These are phyloP conservation scores for Neofusicoccum parvum DNA, from an alignment of 2,329 filamentous ascomycete species.

Conservation along the genomic window DNA sequence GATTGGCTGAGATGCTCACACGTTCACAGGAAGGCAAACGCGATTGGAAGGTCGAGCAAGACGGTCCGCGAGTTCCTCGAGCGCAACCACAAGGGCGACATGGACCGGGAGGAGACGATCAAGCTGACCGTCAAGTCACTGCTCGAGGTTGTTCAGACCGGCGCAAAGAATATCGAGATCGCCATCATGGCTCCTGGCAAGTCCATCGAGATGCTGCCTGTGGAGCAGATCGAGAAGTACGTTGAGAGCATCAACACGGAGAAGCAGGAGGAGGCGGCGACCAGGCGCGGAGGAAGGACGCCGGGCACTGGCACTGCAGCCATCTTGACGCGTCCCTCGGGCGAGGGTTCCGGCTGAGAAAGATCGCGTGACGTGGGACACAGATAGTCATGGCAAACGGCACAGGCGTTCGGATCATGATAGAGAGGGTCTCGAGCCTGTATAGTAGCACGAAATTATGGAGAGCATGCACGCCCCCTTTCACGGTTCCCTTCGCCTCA, in stretches of 20 bases:
- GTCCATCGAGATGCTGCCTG: constrained; percentile 86
- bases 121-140: constrained; percentile 97
- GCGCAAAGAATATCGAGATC: constrained; percentile 99
- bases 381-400: background rate
- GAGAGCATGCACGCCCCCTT: constrained; percentile 2
- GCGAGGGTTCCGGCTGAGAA: constrained; percentile 35
- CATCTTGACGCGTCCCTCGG: constrained; percentile 68
- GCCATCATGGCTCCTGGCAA: constrained; percentile 96
- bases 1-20: background rate
- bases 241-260: constrained; percentile 99
- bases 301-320: constrained; percentile 71
- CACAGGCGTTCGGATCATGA: background rate
- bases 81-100: constrained; percentile 96
- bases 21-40: constrained; percentile 87
- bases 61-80: constrained; percentile 98
- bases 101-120: constrained; percentile 95
- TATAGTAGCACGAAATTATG: constrained; percentile 6
- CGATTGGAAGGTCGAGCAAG: constrained; percentile 97
- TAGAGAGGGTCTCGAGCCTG: constrained; percentile 13
- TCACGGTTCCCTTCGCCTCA: background rate
- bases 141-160: constrained; percentile 96
- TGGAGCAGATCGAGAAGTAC: constrained; percentile 94
- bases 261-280: constrained; percentile 97
- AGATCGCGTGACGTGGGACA: background rate
- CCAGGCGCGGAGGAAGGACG: constrained; percentile 72